Evolutionary conservation across 108 stramenopile genomes (phyloP), one percentile per base, ranked within the genome.

Genomic region (Pseudonitzschia multiseries): DNA sequence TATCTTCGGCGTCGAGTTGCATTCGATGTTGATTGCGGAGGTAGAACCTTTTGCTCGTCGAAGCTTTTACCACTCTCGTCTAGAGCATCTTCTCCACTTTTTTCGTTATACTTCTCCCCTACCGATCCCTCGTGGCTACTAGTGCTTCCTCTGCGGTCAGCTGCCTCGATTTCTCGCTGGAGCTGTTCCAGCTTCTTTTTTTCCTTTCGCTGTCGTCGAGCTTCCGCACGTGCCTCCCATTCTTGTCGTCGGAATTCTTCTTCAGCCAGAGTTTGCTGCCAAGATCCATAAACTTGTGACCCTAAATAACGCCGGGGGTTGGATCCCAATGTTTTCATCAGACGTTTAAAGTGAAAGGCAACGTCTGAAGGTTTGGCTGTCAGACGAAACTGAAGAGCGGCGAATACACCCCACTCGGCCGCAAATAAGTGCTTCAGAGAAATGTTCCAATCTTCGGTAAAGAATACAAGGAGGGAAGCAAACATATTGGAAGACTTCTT

Each of bases 331-430:
- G 78, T 70, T 50, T 91, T 90, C 67, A 95, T 77, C 12, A 95
- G 67, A 9, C 89, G 76, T 57, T 79, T 88, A 78, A 90, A 95
- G 75, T 95, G 94, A 77, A 95, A 95, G 28, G 91, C 91, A n/a
- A 95, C 91, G 56, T 92, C 86, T 5, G 81, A 87, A 40, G 91
- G 94, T 24, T 78, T 84, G 26, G 90, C 87, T 32, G 89, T 90
- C 29, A 95, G 80, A 3, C 79, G 82, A 74, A 95, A 95, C 24
- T 86, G 86, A 17, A 95, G 76, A 3, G 91, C 89, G 6, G 93
- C 90, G 72, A 94, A 94, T 12, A 94, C 90, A 42, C 89, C 90
- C 88, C 88, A 94, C 73, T 94, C 93, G 13, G 90, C 90, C 1
- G 87, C 87, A 69, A 88, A 91, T 27, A 94, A 72, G 42, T 91